Base-by-base conservation (phyloP, 495 filamentous ascomycete species). In the Penicillium dipodomyicola region DNA sequence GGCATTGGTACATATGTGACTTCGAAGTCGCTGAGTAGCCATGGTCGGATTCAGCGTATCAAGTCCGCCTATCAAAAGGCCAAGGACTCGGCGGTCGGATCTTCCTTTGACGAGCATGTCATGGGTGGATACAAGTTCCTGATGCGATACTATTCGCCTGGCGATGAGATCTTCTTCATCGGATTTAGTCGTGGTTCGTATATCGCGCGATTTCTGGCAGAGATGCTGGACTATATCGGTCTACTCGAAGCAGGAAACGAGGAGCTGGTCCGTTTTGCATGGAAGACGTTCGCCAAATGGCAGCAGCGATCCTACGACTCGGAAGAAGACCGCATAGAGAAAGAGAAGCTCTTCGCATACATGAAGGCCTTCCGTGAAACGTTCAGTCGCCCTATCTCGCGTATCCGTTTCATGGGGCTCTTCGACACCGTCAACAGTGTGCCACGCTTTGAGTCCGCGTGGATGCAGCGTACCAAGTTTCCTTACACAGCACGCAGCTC, bases 181-280 rank as follows among this genome's bases (percentile, higher is more conserved):
- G 91, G 91, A 14, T 96, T 95, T 76, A 89, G 85, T 37, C 84
- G 91, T 20, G 91, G 91, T 11, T 84, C 90, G n/a, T 96, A 94
- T 67, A 91, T 90, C 22, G 90, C 91, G 6, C 84, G 90, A 20
- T 94, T 93, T 65, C 76, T 95, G 4, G 87, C 90, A 1, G 89
- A 93, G 63, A 94, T 95, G 91, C 77, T 96, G 12, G 87, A 92
- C 62, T 86, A 89, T 54, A 84, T 95, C 52, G 90, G 91, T 14
- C 76, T 95, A 10, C 78, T 94, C 0, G 86, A 84, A 41, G 82
- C 84, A 55, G 91, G 90, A n/a, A 96, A 96, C 61, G 90, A 96
- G 62, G 91, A 94, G 59, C 85, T 95, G 84, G 82, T 88, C 17
- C 73, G 77, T 0, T 96, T 96, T 57, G 91, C 88, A 4, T 94